These are phyloP conservation scores for Candida andamanensis DNA, from an alignment of 805 yeast species.

Conservation along the genomic window DNA sequence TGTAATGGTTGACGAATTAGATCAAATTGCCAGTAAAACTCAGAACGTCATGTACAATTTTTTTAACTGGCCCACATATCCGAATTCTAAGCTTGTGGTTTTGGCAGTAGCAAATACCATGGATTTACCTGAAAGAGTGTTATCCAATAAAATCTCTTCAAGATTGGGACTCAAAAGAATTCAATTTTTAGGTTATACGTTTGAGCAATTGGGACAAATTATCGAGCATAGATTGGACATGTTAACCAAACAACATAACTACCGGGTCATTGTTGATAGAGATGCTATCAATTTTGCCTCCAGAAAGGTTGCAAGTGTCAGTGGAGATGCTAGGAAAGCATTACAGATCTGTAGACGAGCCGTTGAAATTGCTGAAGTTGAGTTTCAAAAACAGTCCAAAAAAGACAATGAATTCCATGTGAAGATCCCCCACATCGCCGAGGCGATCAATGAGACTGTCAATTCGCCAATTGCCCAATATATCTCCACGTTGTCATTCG, in stretches of 20 bases:
- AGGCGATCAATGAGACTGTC: conserved; percentile 75
- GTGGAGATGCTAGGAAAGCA: conserved; percentile 96
- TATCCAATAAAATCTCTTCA: conserved; percentile 85
- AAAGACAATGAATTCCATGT: conserved; percentile 47
- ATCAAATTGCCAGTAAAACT: conserved; percentile 77
- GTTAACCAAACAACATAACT: conserved; percentile 26
- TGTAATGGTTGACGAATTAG: conserved; percentile 85
- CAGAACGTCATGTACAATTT: conserved; percentile 91
- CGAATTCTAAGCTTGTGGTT: conserved; percentile 73
- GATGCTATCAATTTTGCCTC: conserved; percentile 92
- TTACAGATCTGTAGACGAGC: conserved; percentile 84
- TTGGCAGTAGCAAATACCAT: conserved; percentile 95
- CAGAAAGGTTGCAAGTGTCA: conserved; percentile 90
- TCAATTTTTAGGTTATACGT: conserved; percentile 84
- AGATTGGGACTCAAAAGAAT: conserved; percentile 84
- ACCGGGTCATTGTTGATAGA: conserved; percentile 44
- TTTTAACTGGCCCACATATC: conserved; percentile 94
- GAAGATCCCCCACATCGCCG: conserved; percentile 66
- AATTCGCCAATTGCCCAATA: conserved; percentile 65
- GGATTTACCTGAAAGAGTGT: conserved; percentile 89
- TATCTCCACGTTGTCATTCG: conserved; percentile 56
- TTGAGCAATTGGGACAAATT: conserved; percentile 69
- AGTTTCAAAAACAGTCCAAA: conserved; percentile 21
- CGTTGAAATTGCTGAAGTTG: conserved; percentile 76
- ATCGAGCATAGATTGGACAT: conserved; percentile 63